Evolutionary conservation across 208 protist genomes (phyloP).

Genomic region (Novymonas esmeraldas): DNA sequence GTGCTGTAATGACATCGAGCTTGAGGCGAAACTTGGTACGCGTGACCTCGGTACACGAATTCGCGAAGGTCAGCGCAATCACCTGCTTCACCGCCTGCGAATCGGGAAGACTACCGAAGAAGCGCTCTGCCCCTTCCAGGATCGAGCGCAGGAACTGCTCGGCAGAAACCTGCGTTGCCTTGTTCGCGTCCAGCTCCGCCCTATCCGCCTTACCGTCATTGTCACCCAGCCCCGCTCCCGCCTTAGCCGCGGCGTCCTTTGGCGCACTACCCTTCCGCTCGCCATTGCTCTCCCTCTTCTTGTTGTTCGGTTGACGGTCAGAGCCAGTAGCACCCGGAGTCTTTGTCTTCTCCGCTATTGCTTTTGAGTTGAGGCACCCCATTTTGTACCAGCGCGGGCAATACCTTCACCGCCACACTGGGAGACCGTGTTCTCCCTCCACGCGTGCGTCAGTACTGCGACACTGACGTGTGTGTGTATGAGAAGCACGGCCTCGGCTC

Average conservation of each 20-base stretch:
- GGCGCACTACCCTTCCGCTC: constrained; percentile 4
- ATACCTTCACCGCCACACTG: background rate
- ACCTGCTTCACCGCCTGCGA: constrained; percentile 54
- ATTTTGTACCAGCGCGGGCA: constrained; percentile 19
- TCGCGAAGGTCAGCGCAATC: constrained; percentile 78
- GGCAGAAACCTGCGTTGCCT: constrained; percentile 27
- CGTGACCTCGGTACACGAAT: constrained; percentile 80
- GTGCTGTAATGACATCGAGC: constrained; percentile 51
- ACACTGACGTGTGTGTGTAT: no score
- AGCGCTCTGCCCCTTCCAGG: constrained; percentile 60
- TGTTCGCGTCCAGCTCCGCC: constrained; percentile 19
- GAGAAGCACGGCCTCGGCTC: no score
- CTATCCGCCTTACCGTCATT: constrained; percentile 9
- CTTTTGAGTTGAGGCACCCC: constrained; percentile 64
- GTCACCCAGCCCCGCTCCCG: background rate
- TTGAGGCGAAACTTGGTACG: constrained; percentile 86
- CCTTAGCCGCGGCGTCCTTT: constrained; percentile 20
- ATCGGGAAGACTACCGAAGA: constrained; percentile 59
- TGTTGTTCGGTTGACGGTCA: constrained; percentile 13
- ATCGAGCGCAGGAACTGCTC: constrained; percentile 66
- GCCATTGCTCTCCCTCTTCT: background rate
- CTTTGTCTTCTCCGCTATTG: constrained; percentile 37
- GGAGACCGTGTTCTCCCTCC: no score
- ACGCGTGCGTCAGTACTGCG: no score
- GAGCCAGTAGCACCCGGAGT: background rate